phyloP scores from a whole-genome alignment of 306 rosid genomes.

The Gastrolobium bilobum region DNA sequence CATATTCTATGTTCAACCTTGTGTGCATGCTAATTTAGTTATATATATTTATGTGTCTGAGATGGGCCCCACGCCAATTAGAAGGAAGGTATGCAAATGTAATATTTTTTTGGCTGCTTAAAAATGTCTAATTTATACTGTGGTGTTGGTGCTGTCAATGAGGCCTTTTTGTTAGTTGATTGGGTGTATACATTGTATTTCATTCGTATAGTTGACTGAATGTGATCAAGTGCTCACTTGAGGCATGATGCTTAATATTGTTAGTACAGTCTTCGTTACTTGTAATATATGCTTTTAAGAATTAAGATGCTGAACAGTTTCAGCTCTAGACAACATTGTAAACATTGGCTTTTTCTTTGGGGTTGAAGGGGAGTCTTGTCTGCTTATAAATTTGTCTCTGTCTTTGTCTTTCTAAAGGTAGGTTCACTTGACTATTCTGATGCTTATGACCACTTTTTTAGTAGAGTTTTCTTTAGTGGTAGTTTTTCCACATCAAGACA shows the following conservation, averaged over 20 bases:
- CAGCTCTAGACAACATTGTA: not conserved
- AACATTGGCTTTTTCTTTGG: not conserved
- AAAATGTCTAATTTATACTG: not conserved
- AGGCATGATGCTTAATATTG: slow-evolving; percentile 26
- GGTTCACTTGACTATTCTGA: not conserved
- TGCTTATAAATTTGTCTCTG: slow-evolving; percentile 14
- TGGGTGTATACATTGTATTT: slow-evolving; percentile 7
- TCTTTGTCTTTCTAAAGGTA: slow-evolving; percentile 9
- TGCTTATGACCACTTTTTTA: not conserved
- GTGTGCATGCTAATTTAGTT: not conserved
- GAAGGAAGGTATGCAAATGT: slow-evolving; percentile 13
- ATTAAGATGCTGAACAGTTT: slow-evolving; percentile 1
- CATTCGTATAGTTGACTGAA: slow-evolving; percentile 6
- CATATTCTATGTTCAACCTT: slow-evolving; percentile 15
- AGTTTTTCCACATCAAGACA: slow-evolving; percentile 4
- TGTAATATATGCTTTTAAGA: slow-evolving; percentile 4
- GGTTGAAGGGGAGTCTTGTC: not conserved
- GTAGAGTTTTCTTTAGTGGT: not conserved
- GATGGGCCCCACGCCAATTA: slow-evolving; percentile 12
- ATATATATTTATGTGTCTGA: not conserved
- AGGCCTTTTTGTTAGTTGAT: slow-evolving; percentile 23
- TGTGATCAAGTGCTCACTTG: not conserved
- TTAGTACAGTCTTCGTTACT: not conserved
- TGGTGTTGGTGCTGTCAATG: not conserved
- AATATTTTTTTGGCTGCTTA: not conserved